phyloP scores from a whole-genome alignment of 768 basidiomycete genomes.

The Podaxis pistillaris region DNA sequence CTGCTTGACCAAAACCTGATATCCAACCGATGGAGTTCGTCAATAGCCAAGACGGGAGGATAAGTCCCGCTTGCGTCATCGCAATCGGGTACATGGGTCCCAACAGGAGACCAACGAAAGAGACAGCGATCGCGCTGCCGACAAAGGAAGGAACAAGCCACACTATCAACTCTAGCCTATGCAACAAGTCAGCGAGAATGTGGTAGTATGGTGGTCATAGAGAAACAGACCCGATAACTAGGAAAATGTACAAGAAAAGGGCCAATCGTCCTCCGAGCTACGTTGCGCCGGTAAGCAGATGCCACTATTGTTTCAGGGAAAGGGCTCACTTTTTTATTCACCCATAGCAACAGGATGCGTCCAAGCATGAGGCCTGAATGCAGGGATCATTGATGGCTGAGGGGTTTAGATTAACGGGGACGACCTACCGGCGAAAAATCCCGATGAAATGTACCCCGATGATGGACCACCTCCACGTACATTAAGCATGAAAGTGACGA shows the following conservation, averaged over 20 bases:
- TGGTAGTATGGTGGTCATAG: background rate
- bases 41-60: slow-evolving; percentile 71
- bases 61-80: slow-evolving; percentile 65
- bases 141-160: slow-evolving; percentile 71
- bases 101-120: slow-evolving; percentile 64
- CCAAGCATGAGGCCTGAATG: slow-evolving; percentile 52
- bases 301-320: background rate
- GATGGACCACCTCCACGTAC: slow-evolving; percentile 35
- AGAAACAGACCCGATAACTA: slow-evolving; percentile 45
- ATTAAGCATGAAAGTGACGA: slow-evolving; percentile 54
- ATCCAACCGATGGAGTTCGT: slow-evolving; percentile 67
- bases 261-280: slow-evolving; percentile 55
- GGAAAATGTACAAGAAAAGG: slow-evolving; percentile 47
- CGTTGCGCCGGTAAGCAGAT: background rate
- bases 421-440: slow-evolving; percentile 45
- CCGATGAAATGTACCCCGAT: slow-evolving; percentile 54
- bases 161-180: slow-evolving; percentile 61
- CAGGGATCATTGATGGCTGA: background rate
- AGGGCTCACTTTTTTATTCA: slow-evolving; percentile 46
- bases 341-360: slow-evolving; percentile 51
- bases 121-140: slow-evolving; percentile 60
- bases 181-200: background rate
- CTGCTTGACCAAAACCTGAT: slow-evolving; percentile 66
- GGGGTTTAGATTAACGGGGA: background rate
- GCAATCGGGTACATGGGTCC: slow-evolving; percentile 75